Conservation (phyloP, 2,329 filamentous ascomycete genomes). For the Neoarthrinium moseri region DNA sequence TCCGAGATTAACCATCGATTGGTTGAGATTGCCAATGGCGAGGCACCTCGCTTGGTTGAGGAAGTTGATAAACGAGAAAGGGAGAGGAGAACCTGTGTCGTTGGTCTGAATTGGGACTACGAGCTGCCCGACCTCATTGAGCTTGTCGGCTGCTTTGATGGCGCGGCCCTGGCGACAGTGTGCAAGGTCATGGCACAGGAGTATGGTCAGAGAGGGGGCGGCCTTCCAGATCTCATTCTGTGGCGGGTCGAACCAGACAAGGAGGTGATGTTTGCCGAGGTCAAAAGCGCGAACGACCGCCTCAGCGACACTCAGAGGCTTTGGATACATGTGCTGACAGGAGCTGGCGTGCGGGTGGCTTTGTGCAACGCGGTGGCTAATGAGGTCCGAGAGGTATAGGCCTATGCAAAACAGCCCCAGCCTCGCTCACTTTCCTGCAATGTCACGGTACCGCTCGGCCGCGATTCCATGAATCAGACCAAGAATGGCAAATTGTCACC, state of each 20-base stretch:
- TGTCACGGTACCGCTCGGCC: neutral
- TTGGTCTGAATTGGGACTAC: constrained; percentile 91
- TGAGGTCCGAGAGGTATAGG: constrained; percentile 42
- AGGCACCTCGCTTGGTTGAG: constrained; percentile 64
- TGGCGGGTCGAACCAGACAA: constrained; percentile 58
- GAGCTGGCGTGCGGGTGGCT: constrained; percentile 82
- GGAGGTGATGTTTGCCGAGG: constrained; percentile 75
- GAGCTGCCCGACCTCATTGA: constrained; percentile 75
- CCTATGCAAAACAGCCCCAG: neutral
- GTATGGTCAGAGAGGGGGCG: constrained; percentile 81
- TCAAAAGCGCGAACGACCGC: constrained; percentile 86
- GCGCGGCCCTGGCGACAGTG: constrained; percentile 76
- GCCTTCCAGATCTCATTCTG: constrained; percentile 88
- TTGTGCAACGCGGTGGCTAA: constrained; percentile 65
- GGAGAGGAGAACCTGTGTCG: constrained; percentile 75
- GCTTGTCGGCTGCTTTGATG: constrained; percentile 74
- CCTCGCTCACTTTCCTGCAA: neutral
- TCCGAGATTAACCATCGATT: constrained; percentile 87
- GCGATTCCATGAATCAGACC: neutral
- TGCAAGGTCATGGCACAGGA: constrained; percentile 97
- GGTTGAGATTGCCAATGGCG: constrained; percentile 83
- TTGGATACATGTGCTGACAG: constrained; percentile 92
- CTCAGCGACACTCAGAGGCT: constrained; percentile 93
- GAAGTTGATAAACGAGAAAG: constrained; percentile 67
- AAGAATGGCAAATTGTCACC: neutral